A percentile compares a stretch with the other conserved stretches of the same genome.
phyloP scores from a whole-genome alignment of 306 rosid species.

The Cucumis sativus region Cucumber_9930_V3 NC_026657.2:34877001-34877500 shows the following conservation, averaged over 20 bases:
- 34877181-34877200: constrained; percentile 58
- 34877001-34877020: constrained; percentile 65
- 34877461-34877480: not conserved
- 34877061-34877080: constrained; percentile 67
- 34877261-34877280: not conserved
- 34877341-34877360: not conserved
- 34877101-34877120: constrained; percentile 41
- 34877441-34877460: not conserved
- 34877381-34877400: not conserved
- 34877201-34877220: constrained; percentile 86
- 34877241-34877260: constrained; percentile 3
- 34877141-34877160: constrained; percentile 98
- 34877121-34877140: constrained; percentile 71
- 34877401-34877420: not conserved
- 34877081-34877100: constrained; percentile 75
- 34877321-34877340: not conserved
- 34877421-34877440: not conserved
- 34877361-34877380: not conserved
- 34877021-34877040: constrained; percentile 89
- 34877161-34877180: constrained; percentile 73
- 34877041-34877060: constrained; percentile 88
- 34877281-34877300: not conserved
- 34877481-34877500: not conserved
- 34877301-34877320: not conserved
- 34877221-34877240: constrained; percentile 89